phyloP scores from a whole-genome alignment of 495 filamentous ascomycete species.

The Aspergillus taichungensis region DNA sequence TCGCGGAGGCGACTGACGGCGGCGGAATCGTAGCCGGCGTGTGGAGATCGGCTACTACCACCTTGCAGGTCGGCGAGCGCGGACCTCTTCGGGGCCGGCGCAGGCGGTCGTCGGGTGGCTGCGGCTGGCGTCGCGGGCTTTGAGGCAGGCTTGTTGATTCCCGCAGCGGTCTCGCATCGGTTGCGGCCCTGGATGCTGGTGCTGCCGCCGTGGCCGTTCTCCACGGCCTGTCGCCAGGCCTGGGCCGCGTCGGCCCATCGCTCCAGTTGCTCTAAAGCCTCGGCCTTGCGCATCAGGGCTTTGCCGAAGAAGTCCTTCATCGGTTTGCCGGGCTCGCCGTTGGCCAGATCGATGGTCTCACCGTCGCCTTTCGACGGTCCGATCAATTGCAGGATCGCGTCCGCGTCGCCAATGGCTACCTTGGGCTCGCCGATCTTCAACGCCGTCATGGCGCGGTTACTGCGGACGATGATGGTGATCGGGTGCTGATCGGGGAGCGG shows the following conservation, averaged over 20 bases:
- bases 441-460: slow-evolving; percentile 83
- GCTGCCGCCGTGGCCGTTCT: slow-evolving; percentile 72
- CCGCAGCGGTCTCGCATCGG: slow-evolving; percentile 78
- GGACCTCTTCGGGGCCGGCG: slow-evolving; percentile 32
- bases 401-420: slow-evolving; percentile 72
- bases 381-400: slow-evolving; percentile 70
- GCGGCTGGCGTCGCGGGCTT: slow-evolving; percentile 27
- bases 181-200: slow-evolving; percentile 80
- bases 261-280: slow-evolving; percentile 91
- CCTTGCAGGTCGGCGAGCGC: slow-evolving; percentile 40
- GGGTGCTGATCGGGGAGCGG: slow-evolving; percentile 75
- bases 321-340: slow-evolving; percentile 58
- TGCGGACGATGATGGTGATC: slow-evolving; percentile 73
- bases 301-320: slow-evolving; percentile 93
- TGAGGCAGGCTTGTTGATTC: slow-evolving; percentile 41
- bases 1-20: slow-evolving; percentile 71
- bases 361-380: slow-evolving; percentile 67
- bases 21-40: slow-evolving; percentile 24
- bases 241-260: slow-evolving; percentile 77
- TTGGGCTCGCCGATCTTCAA: slow-evolving; percentile 88
- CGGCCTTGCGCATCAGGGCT: slow-evolving; percentile 86
- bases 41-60: slow-evolving; percentile 10
- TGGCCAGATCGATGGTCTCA: slow-evolving; percentile 65
- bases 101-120: slow-evolving; percentile 28
- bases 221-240: slow-evolving; percentile 74